phyloP scores from a whole-genome alignment of 1,284 basidiomycete species.

The Ustilago esculenta region DNA sequence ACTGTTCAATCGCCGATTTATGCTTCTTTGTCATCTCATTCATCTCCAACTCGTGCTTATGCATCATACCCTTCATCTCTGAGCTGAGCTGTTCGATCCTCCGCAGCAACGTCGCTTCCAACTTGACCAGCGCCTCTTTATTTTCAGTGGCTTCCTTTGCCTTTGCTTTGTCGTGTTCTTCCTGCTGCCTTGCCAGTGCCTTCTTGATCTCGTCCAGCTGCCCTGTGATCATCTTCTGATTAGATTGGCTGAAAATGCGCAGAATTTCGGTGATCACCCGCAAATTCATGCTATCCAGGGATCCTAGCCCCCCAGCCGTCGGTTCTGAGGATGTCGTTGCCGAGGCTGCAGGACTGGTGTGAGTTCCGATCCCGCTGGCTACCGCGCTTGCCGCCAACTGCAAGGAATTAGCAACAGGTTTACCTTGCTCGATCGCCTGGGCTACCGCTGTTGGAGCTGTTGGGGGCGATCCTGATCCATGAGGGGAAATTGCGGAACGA shows the following conservation, averaged over 20 bases:
- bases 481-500: neutral
- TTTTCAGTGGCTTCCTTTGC: neutral
- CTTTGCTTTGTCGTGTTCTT: neutral
- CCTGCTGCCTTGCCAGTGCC: slow-evolving; percentile 1
- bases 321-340: neutral
- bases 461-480: neutral
- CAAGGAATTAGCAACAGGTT: neutral
- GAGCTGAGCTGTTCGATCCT: neutral
- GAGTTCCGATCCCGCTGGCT: slow-evolving; percentile 4
- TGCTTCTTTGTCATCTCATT: too few relatives aligned
- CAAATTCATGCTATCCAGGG: slow-evolving; percentile 10
- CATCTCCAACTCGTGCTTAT: too few relatives aligned
- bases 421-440: neutral
- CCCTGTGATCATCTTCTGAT: slow-evolving; percentile 3
- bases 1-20: too few relatives aligned
- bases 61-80: neutral
- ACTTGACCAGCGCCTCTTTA: slow-evolving; percentile 1
- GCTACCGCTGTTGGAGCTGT: neutral
- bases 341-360: neutral
- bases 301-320: slow-evolving; percentile 1
- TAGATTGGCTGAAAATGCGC: slow-evolving; percentile 26
- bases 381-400: slow-evolving; percentile 6
- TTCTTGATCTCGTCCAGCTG: neutral
- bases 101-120: neutral
- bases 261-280: slow-evolving; percentile 30